Conservation (phyloP, 169 alveolate genomes). For the Babesia gibsoni region DNA sequence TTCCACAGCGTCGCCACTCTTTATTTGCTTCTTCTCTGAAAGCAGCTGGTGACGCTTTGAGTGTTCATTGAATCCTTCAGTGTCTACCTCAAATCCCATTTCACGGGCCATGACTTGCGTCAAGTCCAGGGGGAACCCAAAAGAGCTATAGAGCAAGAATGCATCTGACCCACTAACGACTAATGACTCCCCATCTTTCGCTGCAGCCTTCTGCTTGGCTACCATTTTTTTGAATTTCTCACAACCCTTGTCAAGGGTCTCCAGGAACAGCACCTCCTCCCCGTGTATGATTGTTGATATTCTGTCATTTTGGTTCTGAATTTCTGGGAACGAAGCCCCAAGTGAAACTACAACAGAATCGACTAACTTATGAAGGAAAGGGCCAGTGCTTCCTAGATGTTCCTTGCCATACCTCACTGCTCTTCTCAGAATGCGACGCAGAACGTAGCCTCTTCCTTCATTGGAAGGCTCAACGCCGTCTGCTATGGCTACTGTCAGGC, state of each 20-base stretch:
- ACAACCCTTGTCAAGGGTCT: slow-evolving; percentile 84
- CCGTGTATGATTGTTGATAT: slow-evolving; percentile 74
- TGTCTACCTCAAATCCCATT: slow-evolving; percentile 73
- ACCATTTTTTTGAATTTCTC: slow-evolving; percentile 74
- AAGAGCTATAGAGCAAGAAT: slow-evolving; percentile 86
- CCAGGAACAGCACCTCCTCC: slow-evolving; percentile 84
- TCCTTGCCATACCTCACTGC: slow-evolving; percentile 88
- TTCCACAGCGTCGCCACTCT: slow-evolving; percentile 42
- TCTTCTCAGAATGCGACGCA: slow-evolving; percentile 88
- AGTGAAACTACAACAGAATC: slow-evolving; percentile 77
- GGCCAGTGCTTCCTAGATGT: slow-evolving; percentile 71
- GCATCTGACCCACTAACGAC: slow-evolving; percentile 80
- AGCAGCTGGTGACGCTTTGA: slow-evolving; percentile 76
- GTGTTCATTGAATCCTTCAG: slow-evolving; percentile 77
- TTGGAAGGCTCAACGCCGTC: slow-evolving; percentile 92
- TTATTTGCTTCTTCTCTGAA: slow-evolving; percentile 72
- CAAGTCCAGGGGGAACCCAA: slow-evolving; percentile 91
- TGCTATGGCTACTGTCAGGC: slow-evolving; percentile 87
- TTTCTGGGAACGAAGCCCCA: slow-evolving; percentile 84
- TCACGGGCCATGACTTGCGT: slow-evolving; percentile 91
- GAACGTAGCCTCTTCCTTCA: slow-evolving; percentile 90
- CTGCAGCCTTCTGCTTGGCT: slow-evolving; percentile 10
- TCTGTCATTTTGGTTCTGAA: slow-evolving; percentile 73
- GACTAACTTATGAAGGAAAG: slow-evolving; percentile 84
- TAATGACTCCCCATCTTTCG: slow-evolving; percentile 21